Evolutionary conservation across 352 stramenopile species (phyloP).

Genomic region (Thraustotheca clavata): DNA sequence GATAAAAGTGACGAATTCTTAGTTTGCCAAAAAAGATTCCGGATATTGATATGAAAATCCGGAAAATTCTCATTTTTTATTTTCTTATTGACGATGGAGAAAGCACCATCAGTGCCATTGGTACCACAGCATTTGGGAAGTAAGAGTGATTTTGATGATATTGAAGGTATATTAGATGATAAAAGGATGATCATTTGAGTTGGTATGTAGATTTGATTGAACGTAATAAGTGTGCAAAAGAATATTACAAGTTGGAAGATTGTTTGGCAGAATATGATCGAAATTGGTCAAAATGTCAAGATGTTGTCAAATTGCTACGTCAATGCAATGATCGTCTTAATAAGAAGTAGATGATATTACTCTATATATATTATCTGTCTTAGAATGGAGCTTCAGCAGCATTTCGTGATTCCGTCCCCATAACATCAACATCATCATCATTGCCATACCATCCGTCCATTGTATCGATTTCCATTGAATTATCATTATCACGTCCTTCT

Average conservation of each 20-base stretch:
- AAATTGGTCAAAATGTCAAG: conserved; percentile 83
- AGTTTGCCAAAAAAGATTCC: too few species aligned
- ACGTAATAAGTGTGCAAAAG: conserved; percentile 67
- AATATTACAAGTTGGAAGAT: conserved; percentile 83
- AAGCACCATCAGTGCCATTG: background rate
- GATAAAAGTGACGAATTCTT: too few species aligned
- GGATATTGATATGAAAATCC: too few species aligned
- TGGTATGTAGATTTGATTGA: conserved; percentile 68
- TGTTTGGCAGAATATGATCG: conserved; percentile 71
- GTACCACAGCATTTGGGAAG: conserved; percentile 55
- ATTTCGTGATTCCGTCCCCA: conserved; percentile 19
- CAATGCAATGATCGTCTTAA: conserved; percentile 54
- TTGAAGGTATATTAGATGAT: conserved; percentile 31
- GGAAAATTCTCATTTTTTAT: too few species aligned
- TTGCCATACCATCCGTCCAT: conserved; percentile 87
- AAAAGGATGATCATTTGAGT: background rate
- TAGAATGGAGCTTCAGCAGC: conserved; percentile 67
- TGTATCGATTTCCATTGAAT: conserved; percentile 82
- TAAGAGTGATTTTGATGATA: conserved; percentile 72
- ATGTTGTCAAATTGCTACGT: conserved; percentile 67
- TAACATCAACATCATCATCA: conserved; percentile 57
- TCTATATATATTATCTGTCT: too few species aligned
- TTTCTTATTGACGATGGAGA: background rate
- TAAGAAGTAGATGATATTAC: conserved; percentile 1
- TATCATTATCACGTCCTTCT: conserved; percentile 87